Base-by-base conservation (phyloP, 2,329 filamentous ascomycete species). In the Albophoma yamanashiensis region DNA sequence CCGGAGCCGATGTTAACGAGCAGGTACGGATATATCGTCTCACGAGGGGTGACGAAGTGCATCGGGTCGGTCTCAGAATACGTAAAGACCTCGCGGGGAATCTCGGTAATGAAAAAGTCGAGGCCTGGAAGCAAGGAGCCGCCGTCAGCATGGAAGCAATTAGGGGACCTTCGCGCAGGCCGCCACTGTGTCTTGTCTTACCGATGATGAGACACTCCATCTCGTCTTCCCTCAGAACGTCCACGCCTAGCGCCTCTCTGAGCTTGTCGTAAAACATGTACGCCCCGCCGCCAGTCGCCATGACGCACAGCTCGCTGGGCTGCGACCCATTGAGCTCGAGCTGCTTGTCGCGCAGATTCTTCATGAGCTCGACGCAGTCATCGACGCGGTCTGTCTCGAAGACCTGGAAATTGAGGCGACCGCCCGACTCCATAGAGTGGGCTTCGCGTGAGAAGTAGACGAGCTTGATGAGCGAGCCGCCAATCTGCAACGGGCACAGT, bases 101-200 rank as follows among this genome's bases (percentile, higher is more conserved):
- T 97, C 72, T 97, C 92, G 65, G 91, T 96, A 70, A 97, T 97
- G 80, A 99, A 97, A 78, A 97, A 99, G 73, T 99, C 94, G 52
- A 99, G 86, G 15, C 93, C 92, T 91, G 67, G 63, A 39, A 34
- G 20, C 17, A 55, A 11, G 17, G 45, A 34, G 31, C 5, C 15
- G 22, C 12, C 31, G 57, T 58, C 27, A 57, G 45, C n/a, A 45
- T 53, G n/a, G 12, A 25, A 55, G 45, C 22, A 9, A 5, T 15
- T 17, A 17, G 27, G 14, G 0, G 4, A 3, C 5, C 4, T 27
- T n/a, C 31, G 11, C 20, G 20, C 9, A 4, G n/a, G 17, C 2
- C 47, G 15, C 9, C 12, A 39, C 20, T 14, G 34, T 25, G 4
- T 9, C 79, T 64, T 25, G 4, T 9, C 79, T 64, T 74, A 92